Conservation (phyloP, 1,284 basidiomycete species). For the Malassezia pachydermatis region DNA sequence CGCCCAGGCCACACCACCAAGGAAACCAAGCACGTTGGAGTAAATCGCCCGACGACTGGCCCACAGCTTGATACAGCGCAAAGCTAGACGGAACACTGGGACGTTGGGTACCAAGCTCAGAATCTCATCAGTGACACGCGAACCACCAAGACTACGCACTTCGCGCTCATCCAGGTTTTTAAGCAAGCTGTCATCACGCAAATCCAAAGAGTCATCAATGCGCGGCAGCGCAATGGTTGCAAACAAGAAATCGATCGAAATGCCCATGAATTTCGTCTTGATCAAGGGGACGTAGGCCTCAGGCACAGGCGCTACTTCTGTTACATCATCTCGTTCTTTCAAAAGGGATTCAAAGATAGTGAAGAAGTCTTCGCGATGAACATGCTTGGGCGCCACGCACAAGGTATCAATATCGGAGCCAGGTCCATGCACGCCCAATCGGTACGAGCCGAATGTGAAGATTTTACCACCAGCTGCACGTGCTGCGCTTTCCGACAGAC, state of each 20-base stretch:
- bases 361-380: conserved; percentile 92
- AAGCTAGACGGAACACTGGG: conserved; percentile 80
- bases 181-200: conserved; percentile 82
- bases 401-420: conserved; percentile 97
- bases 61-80: conserved; percentile 96
- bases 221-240: conserved; percentile 69
- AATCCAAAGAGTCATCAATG: conserved; percentile 79
- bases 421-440: conserved; percentile 85
- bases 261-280: conserved; percentile 78
- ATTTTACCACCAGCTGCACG: conserved; percentile 88
- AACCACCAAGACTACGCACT: conserved; percentile 87
- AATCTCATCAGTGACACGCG: conserved; percentile 91
- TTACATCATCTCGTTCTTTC: conserved; percentile 69
- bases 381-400: conserved; percentile 91
- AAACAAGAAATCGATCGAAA: conserved; percentile 89
- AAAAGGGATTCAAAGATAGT: conserved; percentile 82
- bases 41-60: conserved; percentile 92
- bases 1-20: conserved; percentile 97
- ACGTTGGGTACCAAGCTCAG: conserved; percentile 89
- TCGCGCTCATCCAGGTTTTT: conserved; percentile 88
- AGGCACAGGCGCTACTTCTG: conserved; percentile 83
- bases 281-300: conserved; percentile 94
- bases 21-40: conserved; percentile 93
- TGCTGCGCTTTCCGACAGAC: conserved; percentile 76
- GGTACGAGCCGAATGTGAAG: conserved; percentile 82